phyloP scores from a whole-genome alignment of 108 stramenopile species.

The Nannochloropsis salina region DNA sequence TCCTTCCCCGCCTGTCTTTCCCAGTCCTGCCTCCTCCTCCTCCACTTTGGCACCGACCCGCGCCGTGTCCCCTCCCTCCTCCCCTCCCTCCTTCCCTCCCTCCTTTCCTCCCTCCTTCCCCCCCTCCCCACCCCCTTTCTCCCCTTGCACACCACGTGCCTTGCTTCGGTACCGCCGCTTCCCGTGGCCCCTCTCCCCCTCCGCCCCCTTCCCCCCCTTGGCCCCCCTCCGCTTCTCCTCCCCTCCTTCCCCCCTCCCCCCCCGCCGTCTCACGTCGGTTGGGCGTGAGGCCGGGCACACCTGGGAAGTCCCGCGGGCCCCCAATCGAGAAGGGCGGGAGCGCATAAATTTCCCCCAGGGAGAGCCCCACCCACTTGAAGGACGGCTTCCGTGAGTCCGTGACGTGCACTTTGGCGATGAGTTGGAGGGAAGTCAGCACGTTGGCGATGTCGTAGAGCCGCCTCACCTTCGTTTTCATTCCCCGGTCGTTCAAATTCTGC shows the following conservation, averaged over 20 bases:
- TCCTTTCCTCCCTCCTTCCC: neutral
- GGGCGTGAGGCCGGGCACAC: neutral
- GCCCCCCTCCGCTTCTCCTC: neutral
- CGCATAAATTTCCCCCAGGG: neutral
- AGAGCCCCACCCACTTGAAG: neutral
- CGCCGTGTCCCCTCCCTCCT: neutral
- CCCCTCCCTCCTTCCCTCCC: neutral
- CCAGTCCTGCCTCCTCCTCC: too few relatives aligned
- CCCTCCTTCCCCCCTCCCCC: neutral
- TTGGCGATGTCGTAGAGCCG: conserved; percentile 95
- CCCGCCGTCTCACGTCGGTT: neutral
- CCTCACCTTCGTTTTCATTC: conserved; percentile 82
- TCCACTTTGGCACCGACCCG: neutral
- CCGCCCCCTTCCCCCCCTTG: neutral
- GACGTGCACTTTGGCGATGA: conserved; percentile 60
- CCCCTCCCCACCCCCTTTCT: neutral
- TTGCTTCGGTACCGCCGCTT: neutral
- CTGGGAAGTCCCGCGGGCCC: neutral
- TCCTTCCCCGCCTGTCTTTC: neutral
- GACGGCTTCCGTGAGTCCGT: neutral
- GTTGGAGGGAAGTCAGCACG: conserved; percentile 68
- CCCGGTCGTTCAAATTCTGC: conserved; percentile 50
- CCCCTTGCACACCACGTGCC: neutral
- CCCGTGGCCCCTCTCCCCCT: conserved; percentile 1
- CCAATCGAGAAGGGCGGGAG: neutral